Conservation (phyloP, 805 yeast species). For the Hanseniaspora jakobsenii region DNA sequence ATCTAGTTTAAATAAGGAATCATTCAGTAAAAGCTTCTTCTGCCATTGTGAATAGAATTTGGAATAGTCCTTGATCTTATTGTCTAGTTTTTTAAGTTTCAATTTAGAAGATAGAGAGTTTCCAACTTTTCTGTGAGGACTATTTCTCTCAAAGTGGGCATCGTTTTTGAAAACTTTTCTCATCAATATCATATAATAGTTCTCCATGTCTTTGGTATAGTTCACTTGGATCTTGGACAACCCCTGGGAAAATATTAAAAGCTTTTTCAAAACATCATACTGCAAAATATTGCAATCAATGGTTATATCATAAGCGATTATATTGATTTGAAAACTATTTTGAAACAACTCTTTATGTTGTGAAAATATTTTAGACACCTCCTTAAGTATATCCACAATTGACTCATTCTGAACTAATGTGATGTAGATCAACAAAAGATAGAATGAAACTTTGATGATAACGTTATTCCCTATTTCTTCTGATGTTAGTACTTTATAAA, state of each 20-base stretch:
- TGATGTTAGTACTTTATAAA: too few species aligned
- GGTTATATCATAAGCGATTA: background rate
- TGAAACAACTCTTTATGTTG: background rate
- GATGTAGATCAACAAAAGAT: background rate
- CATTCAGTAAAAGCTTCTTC: background rate
- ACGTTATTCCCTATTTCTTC: too few species aligned
- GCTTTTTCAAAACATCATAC: background rate
- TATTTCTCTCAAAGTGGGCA: background rate
- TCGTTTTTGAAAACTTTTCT: background rate
- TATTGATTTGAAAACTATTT: background rate
- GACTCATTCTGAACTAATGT: background rate
- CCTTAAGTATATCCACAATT: background rate
- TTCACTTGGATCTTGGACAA: background rate
- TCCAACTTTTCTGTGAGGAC: too few species aligned
- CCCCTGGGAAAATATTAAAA: constrained; percentile 2
- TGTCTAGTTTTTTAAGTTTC: background rate
- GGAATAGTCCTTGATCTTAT: background rate
- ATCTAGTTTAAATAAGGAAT: too few species aligned
- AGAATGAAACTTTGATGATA: too few species aligned
- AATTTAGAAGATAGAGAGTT: background rate
- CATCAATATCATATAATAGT: constrained; percentile 3
- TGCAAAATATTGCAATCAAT: background rate
- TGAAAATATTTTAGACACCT: background rate
- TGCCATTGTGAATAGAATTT: constrained; percentile 3
- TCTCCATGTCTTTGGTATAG: background rate